phyloP scores from a whole-genome alignment of 345 rosid species.

The Eucalyptus erythrocorys region DNA sequence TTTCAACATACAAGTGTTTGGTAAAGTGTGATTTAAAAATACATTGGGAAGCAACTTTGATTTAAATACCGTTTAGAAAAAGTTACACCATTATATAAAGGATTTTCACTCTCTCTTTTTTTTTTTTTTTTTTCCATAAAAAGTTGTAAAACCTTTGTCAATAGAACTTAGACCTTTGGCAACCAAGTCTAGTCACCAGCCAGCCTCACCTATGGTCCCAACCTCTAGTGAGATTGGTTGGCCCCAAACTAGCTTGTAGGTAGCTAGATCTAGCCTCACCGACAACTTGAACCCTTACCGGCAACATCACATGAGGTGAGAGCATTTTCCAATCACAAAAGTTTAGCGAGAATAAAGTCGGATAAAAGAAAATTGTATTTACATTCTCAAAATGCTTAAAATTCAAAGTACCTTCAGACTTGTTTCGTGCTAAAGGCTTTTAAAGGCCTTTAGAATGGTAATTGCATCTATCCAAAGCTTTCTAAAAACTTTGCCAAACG shows the following conservation, averaged over 20 bases:
- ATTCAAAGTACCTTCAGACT: fast-evolving
- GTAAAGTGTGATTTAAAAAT: too few relatives aligned
- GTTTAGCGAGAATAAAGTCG: fast-evolving
- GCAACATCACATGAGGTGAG: fast-evolving
- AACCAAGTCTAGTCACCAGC: neutral
- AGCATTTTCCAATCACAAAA: neutral
- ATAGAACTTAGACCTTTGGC: too few relatives aligned
- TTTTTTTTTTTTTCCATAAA: too few relatives aligned
- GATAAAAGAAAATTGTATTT: neutral
- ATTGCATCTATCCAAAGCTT: neutral
- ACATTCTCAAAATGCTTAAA: neutral
- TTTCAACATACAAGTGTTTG: too few relatives aligned
- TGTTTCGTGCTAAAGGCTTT: neutral
- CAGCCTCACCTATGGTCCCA: neutral
- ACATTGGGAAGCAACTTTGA: fast-evolving
- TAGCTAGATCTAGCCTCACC: neutral
- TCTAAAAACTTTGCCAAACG: neutral
- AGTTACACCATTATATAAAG: too few relatives aligned
- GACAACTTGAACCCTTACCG: fast-evolving
- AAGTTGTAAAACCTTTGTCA: too few relatives aligned
- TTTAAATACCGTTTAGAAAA: too few relatives aligned
- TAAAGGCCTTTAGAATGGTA: neutral
- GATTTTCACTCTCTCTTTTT: too few relatives aligned
- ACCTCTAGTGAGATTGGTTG: neutral
- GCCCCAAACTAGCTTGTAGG: fast-evolving